Evolutionary conservation across 371 early-diverging fungal species (phyloP).

Genomic region (Mortierella sp.): DNA sequence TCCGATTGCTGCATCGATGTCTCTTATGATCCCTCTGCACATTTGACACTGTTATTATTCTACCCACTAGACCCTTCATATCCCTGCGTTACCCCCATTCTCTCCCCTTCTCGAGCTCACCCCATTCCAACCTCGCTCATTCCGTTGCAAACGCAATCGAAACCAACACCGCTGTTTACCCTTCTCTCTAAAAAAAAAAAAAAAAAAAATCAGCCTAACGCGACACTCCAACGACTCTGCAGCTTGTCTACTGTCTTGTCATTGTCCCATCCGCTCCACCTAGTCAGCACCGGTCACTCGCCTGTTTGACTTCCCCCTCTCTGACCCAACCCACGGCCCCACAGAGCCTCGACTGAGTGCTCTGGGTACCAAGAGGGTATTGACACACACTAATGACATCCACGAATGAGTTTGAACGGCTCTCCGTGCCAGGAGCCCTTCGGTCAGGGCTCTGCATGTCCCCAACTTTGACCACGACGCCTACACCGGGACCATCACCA

Average conservation of each 20-base stretch:
- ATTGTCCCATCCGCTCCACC: not conserved
- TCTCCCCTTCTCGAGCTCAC: not conserved
- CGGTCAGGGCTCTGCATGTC: constrained; percentile 20
- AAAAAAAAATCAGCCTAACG: not conserved
- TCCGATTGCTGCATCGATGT: not conserved
- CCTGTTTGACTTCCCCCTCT: not conserved
- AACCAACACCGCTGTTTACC: not conserved
- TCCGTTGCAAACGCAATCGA: constrained; percentile 1
- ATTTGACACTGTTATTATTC: not conserved
- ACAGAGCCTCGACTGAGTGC: not conserved
- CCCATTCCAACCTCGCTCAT: not conserved
- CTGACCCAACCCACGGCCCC: not conserved
- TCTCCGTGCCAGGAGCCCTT: constrained; percentile 27
- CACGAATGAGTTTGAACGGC: constrained; percentile 24
- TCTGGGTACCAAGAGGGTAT: too few species aligned
- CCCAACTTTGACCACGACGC: not conserved
- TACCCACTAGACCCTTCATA: not conserved
- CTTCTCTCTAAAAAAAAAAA: not conserved
- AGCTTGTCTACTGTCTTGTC: not conserved
- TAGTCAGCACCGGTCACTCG: not conserved
- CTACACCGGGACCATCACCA: not conserved
- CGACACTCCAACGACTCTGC: not conserved
- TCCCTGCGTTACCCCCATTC: constrained; percentile 3
- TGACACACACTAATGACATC: too few species aligned
- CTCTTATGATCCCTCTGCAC: not conserved